Evolutionary conservation across 208 protist genomes (phyloP).

Genomic region (Naegleria fowleri): DNA sequence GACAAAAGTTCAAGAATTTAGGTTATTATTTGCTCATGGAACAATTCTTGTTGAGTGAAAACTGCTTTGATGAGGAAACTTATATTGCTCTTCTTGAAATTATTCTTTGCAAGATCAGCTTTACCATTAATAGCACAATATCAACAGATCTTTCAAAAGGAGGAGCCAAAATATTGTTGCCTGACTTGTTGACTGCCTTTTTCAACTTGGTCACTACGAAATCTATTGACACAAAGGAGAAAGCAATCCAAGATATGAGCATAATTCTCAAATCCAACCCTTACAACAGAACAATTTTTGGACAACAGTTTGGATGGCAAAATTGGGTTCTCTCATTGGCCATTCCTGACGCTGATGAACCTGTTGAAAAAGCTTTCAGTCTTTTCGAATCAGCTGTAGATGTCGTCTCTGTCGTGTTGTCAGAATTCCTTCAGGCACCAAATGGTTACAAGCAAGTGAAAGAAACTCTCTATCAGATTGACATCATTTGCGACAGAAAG

Average conservation of each 20-base stretch:
- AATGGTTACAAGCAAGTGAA: background rate
- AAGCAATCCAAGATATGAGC: background rate
- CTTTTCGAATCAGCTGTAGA: background rate
- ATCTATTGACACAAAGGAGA: background rate
- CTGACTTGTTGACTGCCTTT: background rate
- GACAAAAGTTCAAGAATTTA: background rate
- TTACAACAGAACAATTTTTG: background rate
- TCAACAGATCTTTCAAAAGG: background rate
- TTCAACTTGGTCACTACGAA: background rate
- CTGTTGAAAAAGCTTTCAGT: background rate
- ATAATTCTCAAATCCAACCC: background rate
- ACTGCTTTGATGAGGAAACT: background rate
- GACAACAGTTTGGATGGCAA: slow-evolving; percentile 3
- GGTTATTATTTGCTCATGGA: background rate
- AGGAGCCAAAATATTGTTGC: background rate
- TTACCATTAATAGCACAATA: background rate
- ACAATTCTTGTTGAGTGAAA: background rate
- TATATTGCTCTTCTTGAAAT: slow-evolving; percentile 9
- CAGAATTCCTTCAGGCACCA: background rate
- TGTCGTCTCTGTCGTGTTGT: background rate
- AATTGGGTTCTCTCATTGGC: background rate
- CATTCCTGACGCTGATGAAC: background rate
- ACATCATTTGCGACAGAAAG: background rate
- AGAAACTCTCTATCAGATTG: background rate
- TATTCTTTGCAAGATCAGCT: background rate